Evolutionary conservation across 805 yeast genomes (phyloP).

Genomic region (Ogataea corticis): DNA sequence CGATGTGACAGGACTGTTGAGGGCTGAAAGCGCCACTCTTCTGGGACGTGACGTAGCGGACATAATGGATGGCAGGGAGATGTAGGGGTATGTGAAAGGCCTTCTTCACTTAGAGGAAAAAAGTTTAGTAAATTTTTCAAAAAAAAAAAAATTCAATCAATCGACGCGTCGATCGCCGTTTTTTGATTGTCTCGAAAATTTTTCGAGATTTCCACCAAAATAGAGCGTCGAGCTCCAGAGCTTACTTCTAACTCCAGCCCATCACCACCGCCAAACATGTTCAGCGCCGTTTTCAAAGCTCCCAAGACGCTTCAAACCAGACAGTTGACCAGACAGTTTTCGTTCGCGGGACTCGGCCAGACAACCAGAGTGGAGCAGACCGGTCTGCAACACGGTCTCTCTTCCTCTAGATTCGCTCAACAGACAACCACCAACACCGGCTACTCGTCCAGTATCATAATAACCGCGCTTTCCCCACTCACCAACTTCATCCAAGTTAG

Average conservation of each 20-base stretch:
- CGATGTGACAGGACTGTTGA: constrained; percentile 48
- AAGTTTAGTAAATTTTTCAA: constrained; percentile 2
- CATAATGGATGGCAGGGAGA: constrained; percentile 15
- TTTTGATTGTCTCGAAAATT: background rate
- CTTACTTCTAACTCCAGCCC: background rate
- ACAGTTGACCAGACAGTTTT: constrained; percentile 15
- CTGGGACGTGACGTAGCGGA: constrained; percentile 38
- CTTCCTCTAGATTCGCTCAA: constrained; percentile 9
- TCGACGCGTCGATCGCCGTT: constrained; percentile 1
- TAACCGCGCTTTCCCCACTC: constrained; percentile 16
- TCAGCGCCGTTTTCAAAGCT: constrained; percentile 1
- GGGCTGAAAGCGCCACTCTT: constrained; percentile 44
- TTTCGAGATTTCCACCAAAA: constrained; percentile 3
- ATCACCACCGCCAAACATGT: background rate
- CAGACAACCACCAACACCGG: constrained; percentile 16
- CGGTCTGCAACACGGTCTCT: constrained; percentile 4
- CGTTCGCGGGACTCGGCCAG: constrained; percentile 18
- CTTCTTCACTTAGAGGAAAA: background rate
- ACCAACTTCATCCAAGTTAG: constrained; percentile 27
- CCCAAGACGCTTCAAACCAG: constrained; percentile 2
- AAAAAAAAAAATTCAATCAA: too few relatives aligned
- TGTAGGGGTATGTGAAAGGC: background rate
- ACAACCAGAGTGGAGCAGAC: constrained; percentile 7
- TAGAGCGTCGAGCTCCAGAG: too few relatives aligned
- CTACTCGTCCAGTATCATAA: constrained; percentile 26